These are phyloP conservation scores for Teratosphaeria destructans DNA, from an alignment of 2,329 filamentous ascomycete genomes.

Conservation along the genomic window DNA sequence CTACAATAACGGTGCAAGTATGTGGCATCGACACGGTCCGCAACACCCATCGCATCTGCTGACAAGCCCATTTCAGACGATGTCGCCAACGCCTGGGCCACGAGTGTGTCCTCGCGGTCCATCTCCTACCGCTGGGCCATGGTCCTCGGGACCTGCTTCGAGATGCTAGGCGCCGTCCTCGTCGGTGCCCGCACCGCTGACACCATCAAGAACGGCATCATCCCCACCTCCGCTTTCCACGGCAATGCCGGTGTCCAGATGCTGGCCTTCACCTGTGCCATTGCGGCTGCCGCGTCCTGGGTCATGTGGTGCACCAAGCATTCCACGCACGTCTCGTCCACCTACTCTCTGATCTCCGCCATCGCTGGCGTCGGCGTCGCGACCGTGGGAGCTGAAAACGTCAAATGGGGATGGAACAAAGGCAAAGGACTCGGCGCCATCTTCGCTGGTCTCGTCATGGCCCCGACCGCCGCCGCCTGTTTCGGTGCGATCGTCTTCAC, in stretches of 20 bases:
- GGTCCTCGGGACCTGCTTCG: slow-evolving; percentile 38
- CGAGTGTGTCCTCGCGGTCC: slow-evolving; percentile 41
- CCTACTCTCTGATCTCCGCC: slow-evolving; percentile 50
- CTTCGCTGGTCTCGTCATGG: slow-evolving; percentile 36
- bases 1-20: slow-evolving; percentile 50
- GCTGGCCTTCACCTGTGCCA: slow-evolving; percentile 36
- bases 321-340: slow-evolving; percentile 51
- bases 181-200: slow-evolving; percentile 44
- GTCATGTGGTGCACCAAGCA: slow-evolving; percentile 47
- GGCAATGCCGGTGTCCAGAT: slow-evolving; percentile 34
- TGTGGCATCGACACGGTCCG: slow-evolving; percentile 3
- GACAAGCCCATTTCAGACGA: slow-evolving; percentile 25
- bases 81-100: slow-evolving; percentile 47
- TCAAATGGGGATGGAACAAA: slow-evolving; percentile 33
- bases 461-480: slow-evolving; percentile 37
- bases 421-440: slow-evolving; percentile 37
- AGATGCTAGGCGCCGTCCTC: slow-evolving; percentile 44
- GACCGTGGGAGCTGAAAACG: slow-evolving; percentile 34
- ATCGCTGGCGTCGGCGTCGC: slow-evolving; percentile 52
- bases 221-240: slow-evolving; percentile 39
- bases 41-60: background rate
- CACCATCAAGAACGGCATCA: slow-evolving; percentile 52
- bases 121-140: slow-evolving; percentile 43
- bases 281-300: slow-evolving; percentile 41
- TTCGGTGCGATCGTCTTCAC: slow-evolving; percentile 42